Percentiles rank a stretch among this genome's conserved stretches.
These are phyloP conservation scores for Leccinum glutinopallens DNA, from an alignment of 1,284 basidiomycete genomes.

Conservation along the genomic window DNA sequence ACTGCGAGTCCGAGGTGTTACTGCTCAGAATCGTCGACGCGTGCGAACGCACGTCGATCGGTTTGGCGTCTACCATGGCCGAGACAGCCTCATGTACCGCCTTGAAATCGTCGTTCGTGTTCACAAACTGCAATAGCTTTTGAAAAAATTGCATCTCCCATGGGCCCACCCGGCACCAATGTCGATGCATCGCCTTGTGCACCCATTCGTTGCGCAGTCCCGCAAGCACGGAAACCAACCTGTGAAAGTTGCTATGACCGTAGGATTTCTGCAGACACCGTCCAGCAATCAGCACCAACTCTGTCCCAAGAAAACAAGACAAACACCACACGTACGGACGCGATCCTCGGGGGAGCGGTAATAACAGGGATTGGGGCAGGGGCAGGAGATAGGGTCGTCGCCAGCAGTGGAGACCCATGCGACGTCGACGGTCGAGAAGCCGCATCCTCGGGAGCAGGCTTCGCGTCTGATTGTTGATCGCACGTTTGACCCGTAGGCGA, in stretches of 20 bases:
- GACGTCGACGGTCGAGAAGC: no score
- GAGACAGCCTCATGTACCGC: constrained; percentile 65
- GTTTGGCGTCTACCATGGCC: constrained; percentile 64
- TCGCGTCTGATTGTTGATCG: no score
- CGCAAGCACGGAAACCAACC: constrained; percentile 79
- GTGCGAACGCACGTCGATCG: constrained; percentile 51
- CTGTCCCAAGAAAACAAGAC: not conserved
- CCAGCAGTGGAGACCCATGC: no score
- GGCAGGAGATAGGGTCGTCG: not conserved
- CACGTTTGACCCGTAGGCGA: no score
- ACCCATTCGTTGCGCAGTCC: constrained; percentile 80
- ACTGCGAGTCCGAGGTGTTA: constrained; percentile 40
- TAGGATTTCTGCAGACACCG: constrained; percentile 73
- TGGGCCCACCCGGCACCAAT: constrained; percentile 67
- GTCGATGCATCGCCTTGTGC: constrained; percentile 63
- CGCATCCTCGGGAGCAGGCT: no score
- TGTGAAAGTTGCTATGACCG: constrained; percentile 76
- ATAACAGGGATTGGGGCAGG: not conserved
- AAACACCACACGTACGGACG: constrained; percentile 63
- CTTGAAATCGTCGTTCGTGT: constrained; percentile 72
- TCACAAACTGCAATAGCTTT: constrained; percentile 74
- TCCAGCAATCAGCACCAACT: constrained; percentile 11
- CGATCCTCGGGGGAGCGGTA: constrained; percentile 53
- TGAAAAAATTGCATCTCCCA: constrained; percentile 79
- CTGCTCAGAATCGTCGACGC: constrained; percentile 53